Base-by-base conservation (phyloP, 352 stramenopile genomes). In the Pythium guiyangense region DNA sequence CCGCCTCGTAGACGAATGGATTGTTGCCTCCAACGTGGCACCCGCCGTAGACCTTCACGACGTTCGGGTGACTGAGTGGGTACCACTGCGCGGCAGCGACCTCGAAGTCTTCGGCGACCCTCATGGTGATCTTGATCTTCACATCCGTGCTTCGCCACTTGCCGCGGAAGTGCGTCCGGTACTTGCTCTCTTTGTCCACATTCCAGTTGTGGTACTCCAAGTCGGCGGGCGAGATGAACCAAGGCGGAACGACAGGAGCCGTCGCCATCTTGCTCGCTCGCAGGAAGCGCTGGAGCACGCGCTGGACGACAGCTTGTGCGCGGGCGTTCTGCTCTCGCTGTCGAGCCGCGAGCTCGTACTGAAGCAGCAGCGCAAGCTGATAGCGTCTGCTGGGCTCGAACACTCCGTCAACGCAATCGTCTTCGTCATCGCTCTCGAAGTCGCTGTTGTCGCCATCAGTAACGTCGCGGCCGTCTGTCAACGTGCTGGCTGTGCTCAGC, bases 181-280 rank as follows among this genome's bases (percentile, higher is more conserved):
- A 2, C 4, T 26, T 10, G 29, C 6, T 46, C 26, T 22, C 3
- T 11, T 12, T 26, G 15, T 15, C 39, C 5, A n/a, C 18, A 39
- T 57, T 39, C 40, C 40, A 57, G 17, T 9, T 31, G 27, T 50
- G 18, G 29, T 18, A 34, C 11, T 50, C 40, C 10, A 57, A 17
- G 12, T 44, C 18, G 18, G 50, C 40, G 26, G 9, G 52, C 27
- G 40, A 44, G 52, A 49, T 31, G 43, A 57, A 57, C 52, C 52
- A 57, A 1, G 22, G 9, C 2, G 35, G 40, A 1, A 57, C 18
- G 25, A 25, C 42, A 12, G n/a, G n/a, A 3, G 18, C 17, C 18
- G 4, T 25, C n/a, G 18, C 42, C 8, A 47, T 47, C 8, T 25
- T 10, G 42, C n/a, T 14, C 18, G 20, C 42, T 22, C 18, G 42